Evolutionary conservation across 139 green algal genomes (phyloP).

Genomic region (Ettlia oleoabundans): DNA sequence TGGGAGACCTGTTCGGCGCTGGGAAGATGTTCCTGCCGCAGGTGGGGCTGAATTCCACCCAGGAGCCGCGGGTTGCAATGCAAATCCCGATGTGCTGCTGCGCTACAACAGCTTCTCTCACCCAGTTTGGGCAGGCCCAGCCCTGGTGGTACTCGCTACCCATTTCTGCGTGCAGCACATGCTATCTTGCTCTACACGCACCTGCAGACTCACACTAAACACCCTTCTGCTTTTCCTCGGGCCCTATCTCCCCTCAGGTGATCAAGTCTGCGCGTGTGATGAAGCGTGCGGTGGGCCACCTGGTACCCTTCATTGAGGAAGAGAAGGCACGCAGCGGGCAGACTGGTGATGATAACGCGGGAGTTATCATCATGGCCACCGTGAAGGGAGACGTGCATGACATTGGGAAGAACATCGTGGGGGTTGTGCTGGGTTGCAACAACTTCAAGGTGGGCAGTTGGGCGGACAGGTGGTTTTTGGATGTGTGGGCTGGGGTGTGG

Average conservation of each 20-base stretch:
- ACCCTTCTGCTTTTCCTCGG: too few relatives aligned
- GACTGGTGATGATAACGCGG: constrained; percentile 72
- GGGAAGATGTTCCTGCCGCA: constrained; percentile 99
- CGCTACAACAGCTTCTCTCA: too few relatives aligned
- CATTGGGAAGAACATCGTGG: constrained; percentile 99
- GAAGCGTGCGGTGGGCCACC: constrained; percentile 97
- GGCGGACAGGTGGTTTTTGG: too few relatives aligned
- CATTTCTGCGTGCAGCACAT: too few relatives aligned
- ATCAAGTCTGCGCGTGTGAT: constrained; percentile 99
- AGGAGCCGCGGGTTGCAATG: too few relatives aligned
- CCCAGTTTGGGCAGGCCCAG: too few relatives aligned
- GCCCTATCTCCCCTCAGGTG: constrained; percentile 66
- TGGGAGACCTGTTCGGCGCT: constrained; percentile 97
- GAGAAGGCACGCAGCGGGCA: constrained; percentile 82
- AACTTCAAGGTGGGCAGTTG: constrained; percentile 99
- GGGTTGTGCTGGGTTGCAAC: constrained; percentile 99
- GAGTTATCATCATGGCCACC: constrained; percentile 96
- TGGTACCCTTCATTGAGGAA: constrained; percentile 99
- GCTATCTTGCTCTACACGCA: too few relatives aligned
- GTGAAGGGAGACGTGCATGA: constrained; percentile 98
- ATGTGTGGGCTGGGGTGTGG: too few relatives aligned
- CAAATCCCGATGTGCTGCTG: too few relatives aligned
- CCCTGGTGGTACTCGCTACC: too few relatives aligned
- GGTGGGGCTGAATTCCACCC: too few relatives aligned
- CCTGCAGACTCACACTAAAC: too few relatives aligned